phyloP scores from a whole-genome alignment of 305 asterid genomes.

The Monarda citriodora region DNA sequence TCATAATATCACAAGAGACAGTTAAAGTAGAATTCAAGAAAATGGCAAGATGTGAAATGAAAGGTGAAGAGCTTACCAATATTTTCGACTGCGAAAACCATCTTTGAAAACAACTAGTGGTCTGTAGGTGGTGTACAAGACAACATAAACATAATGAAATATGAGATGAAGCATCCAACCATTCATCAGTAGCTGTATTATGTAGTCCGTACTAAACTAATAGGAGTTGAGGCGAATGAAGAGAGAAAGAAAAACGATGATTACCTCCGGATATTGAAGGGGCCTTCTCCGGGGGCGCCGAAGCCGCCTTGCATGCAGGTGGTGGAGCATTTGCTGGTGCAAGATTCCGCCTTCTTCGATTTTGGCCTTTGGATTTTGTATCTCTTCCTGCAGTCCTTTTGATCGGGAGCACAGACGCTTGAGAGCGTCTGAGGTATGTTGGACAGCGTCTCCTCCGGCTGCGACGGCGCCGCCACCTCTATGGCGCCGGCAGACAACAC shows the following conservation, averaged over 20 bases:
- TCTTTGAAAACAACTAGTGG: slow-evolving; percentile 94
- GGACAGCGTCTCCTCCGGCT: slow-evolving; percentile 60
- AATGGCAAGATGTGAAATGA: not conserved
- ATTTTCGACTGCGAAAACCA: slow-evolving; percentile 84
- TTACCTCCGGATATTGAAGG: slow-evolving; percentile 75
- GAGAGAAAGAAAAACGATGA: too few species aligned
- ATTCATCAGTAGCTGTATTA: too few species aligned
- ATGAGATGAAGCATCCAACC: too few species aligned
- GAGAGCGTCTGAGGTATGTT: slow-evolving; percentile 86
- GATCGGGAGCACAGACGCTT: slow-evolving; percentile 51
- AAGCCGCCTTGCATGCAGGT: slow-evolving; percentile 84
- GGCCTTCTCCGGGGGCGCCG: slow-evolving; percentile 99
- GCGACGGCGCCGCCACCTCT: slow-evolving; percentile 40
- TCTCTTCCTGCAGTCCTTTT: slow-evolving; percentile 50
- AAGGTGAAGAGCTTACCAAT: slow-evolving; percentile 48
- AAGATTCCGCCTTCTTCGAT: slow-evolving; percentile 81
- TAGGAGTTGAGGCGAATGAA: too few species aligned
- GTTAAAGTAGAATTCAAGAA: not conserved
- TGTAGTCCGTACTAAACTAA: not conserved
- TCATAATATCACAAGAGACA: not conserved
- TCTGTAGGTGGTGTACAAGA: slow-evolving; percentile 34
- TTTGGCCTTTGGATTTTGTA: slow-evolving; percentile 79
- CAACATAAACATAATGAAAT: too few species aligned
- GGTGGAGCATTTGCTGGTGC: slow-evolving; percentile 72
- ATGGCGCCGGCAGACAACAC: slow-evolving; percentile 41